Percentiles rank a stretch among this genome's conserved stretches.
Evolutionary conservation across 106 monocot genomes (phyloP).

Genomic region (Dendrobium officinale): DNA sequence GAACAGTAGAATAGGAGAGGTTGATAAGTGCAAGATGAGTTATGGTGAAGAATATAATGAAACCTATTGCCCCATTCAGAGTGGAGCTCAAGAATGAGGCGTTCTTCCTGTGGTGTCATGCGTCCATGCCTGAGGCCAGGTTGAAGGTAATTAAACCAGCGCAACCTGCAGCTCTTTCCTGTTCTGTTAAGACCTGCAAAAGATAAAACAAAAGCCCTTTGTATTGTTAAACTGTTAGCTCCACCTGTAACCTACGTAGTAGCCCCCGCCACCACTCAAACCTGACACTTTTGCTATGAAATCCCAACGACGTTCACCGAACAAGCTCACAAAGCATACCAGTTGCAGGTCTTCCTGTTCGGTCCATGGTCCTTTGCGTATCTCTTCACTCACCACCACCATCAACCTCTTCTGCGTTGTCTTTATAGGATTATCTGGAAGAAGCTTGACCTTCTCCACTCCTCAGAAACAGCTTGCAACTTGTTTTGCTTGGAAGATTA

Average conservation of each 20-base stretch:
- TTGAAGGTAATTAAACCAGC: conserved; percentile 59
- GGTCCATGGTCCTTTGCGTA: conserved; percentile 71
- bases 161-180: conserved; percentile 36
- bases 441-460: not conserved
- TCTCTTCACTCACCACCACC: conserved; percentile 41
- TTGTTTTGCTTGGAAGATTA: not conserved
- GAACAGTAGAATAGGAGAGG: not conserved
- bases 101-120: conserved; percentile 67
- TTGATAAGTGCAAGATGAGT: not conserved
- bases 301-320: conserved; percentile 93
- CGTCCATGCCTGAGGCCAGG: conserved; percentile 72
- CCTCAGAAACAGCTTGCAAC: not conserved
- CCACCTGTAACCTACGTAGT: not conserved
- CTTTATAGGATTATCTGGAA: not conserved
- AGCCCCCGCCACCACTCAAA: conserved; percentile 58
- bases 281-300: conserved; percentile 90
- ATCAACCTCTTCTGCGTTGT: not conserved
- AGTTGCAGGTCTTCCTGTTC: conserved; percentile 86
- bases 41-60: not conserved
- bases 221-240: not conserved
- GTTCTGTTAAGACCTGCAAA: conserved; percentile 10
- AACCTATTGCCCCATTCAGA: conserved; percentile 76
- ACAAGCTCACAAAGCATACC: conserved; percentile 59
- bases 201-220: not conserved
- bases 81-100: conserved; percentile 60